Conservation (phyloP, 78 protist species). For the Dictyostelium intermedium region DNA sequence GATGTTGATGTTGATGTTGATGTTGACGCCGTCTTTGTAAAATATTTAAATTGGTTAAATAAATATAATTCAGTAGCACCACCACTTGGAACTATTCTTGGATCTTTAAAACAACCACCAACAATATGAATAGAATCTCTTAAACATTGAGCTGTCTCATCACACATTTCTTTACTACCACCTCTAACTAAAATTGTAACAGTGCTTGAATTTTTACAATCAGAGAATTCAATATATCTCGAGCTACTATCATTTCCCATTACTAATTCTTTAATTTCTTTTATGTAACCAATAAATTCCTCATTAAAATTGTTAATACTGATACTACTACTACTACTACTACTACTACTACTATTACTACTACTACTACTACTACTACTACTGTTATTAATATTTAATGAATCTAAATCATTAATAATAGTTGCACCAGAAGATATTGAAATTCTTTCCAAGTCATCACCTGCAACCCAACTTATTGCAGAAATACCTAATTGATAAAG, state of each 20-base stretch:
- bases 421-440: constrained; percentile 19
- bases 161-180: constrained; percentile 53
- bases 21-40: neutral
- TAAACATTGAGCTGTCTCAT: constrained; percentile 24
- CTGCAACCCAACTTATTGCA: constrained; percentile 42
- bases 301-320: neutral
- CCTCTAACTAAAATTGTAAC: constrained; percentile 43
- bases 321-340: neutral
- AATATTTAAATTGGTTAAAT: neutral
- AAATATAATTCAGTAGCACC: constrained; percentile 41
- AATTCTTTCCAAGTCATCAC: constrained; percentile 48
- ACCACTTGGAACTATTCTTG: constrained; percentile 19
- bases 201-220: neutral
- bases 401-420: neutral
- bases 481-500: neutral
- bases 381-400: neutral
- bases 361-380: neutral
- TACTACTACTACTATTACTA: neutral
- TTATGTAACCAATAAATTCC: neutral
- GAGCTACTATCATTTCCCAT: neutral
- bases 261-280: neutral
- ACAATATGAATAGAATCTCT: constrained; percentile 42
- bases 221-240: neutral
- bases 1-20: neutral
- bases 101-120: constrained; percentile 10